phyloP scores from a whole-genome alignment of 2,329 filamentous ascomycete species.

The Rhynchosporium agropyri region DNA sequence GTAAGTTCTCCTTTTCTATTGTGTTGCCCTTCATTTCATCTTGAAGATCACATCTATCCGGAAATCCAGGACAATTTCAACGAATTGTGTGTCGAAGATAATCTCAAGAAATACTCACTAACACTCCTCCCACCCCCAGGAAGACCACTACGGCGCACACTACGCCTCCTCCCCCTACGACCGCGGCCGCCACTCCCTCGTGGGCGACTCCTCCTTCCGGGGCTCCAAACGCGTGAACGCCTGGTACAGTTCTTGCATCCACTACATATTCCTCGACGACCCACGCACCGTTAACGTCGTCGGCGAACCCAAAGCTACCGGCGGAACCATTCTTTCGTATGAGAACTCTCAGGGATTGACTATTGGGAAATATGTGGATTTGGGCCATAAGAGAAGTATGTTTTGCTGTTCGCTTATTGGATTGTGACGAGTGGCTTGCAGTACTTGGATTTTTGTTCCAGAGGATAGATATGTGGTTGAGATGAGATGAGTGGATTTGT shows the following conservation, averaged over 20 bases:
- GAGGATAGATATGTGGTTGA: too few species aligned
- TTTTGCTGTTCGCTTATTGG: too few species aligned
- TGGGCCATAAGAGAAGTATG: conserved; percentile 45
- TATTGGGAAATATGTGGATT: conserved; percentile 45
- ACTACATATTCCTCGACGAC: conserved; percentile 65
- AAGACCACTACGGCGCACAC: conserved; percentile 62
- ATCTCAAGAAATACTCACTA: neutral
- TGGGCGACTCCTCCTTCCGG: conserved; percentile 59
- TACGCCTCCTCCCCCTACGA: conserved; percentile 59
- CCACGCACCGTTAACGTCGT: conserved; percentile 59
- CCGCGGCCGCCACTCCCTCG: conserved; percentile 61
- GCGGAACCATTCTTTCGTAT: conserved; percentile 61
- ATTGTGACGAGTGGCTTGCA: too few species aligned
- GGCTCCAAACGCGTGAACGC: conserved; percentile 62
- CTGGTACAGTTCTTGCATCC: conserved; percentile 65
- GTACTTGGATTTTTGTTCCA: too few species aligned
- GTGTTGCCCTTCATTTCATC: neutral
- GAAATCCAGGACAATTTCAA: too few species aligned
- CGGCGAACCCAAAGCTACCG: conserved; percentile 74
- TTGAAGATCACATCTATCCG: neutral
- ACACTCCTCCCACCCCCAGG: conserved; percentile 42
- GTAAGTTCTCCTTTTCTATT: conserved; percentile 43
- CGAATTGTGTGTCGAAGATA: too few species aligned
- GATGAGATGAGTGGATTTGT: too few species aligned
- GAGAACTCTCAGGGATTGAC: conserved; percentile 41